Base-by-base conservation (phyloP, 352 stramenopile genomes). In the Globisporangium sylvaticum region DNA sequence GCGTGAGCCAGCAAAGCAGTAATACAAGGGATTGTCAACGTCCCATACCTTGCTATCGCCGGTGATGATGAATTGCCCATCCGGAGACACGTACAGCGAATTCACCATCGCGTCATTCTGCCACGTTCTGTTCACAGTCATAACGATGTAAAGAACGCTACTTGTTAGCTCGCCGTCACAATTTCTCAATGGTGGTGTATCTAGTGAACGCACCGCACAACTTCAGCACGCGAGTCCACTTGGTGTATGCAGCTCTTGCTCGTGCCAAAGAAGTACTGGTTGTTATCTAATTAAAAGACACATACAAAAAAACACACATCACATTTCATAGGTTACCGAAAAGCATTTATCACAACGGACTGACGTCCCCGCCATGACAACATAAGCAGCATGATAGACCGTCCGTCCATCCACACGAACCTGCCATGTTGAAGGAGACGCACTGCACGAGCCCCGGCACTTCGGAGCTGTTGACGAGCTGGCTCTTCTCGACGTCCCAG, bases 61-160 rank as follows among this genome's bases (percentile, higher is more conserved):
- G 4, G 84, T 94, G 64, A 89, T 89, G 12, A 96, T 76, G 29
- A 80, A 90, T 50, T 94, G 80, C 9, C 86, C 87, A 48, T 94
- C 81, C 18, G 84, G 79, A 8, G 83, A 79, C 4, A 95, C 81
- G 65, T 94, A 89, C 3, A 96, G 71, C 24, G 88, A 81, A 66
- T 96, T 96, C 57, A 96, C 77, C 86, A 94, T 95, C 18, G 87
- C 87, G 57, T 94, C 84, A 65, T 94, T 95, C 27, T 85, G 76
- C 83, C 89, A 96, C 39, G 80, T 81, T 22, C 80, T 85, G 56
- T 62, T 77, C 50, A 57, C 24, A 57, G 14, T 57, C 15, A n/a
- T 2, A 48, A 48, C 39, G 6, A 44, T 44, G 37, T 44, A 18
- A 48, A 48, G 39, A n/a, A 48, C 6, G 15, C 39, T 48, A 15